phyloP scores from a whole-genome alignment of 257 asterid genomes.

The Solanum sejunctum region DNA sequence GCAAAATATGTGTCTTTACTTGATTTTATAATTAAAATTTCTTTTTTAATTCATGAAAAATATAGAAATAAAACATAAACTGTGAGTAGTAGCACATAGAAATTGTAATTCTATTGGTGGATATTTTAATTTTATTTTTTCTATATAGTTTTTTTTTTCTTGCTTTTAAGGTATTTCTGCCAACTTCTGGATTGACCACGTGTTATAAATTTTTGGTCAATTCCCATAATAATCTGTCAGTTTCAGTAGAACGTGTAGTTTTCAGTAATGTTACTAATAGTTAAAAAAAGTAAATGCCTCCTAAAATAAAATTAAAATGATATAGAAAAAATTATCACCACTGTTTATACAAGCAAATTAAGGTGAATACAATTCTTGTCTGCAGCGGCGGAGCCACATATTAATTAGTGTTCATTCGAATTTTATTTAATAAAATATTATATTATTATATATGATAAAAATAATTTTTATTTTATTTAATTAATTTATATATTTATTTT shows the following conservation, averaged over 20 bases:
- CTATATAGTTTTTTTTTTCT: background rate
- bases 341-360: too few relatives aligned
- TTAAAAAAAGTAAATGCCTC: background rate
- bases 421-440: too few relatives aligned
- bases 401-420: too few relatives aligned
- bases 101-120: background rate
- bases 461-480: too few relatives aligned
- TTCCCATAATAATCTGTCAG: background rate
- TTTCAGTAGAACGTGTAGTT: background rate
- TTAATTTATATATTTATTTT: too few relatives aligned
- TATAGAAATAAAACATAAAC: background rate
- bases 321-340: too few relatives aligned
- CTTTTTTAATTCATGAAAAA: background rate
- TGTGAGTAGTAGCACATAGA: background rate
- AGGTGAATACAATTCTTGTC: too few relatives aligned
- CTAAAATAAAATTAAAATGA: too few relatives aligned
- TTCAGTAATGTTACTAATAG: background rate
- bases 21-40: background rate
- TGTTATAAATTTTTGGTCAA: background rate
- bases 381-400: too few relatives aligned
- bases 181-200: background rate
- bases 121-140: background rate
- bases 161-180: background rate
- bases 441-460: too few relatives aligned
- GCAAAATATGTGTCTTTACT: background rate